phyloP scores from a whole-genome alignment of 805 yeast genomes.

The Spathaspora hagerdaliae region DNA sequence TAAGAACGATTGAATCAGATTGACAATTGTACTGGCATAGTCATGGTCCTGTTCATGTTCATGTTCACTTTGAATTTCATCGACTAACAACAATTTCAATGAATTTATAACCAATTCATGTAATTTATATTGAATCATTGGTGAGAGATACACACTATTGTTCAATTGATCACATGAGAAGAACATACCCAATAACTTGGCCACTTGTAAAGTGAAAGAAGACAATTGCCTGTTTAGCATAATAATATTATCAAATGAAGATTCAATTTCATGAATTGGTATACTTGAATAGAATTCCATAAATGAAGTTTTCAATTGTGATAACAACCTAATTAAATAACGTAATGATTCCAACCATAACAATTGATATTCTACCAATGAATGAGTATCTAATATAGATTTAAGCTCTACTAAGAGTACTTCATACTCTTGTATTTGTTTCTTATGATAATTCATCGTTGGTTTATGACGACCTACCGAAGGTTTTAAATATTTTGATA shows the following conservation, averaged over 20 bases:
- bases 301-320: slow-evolving; percentile 6
- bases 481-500: slow-evolving; percentile 1
- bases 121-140: slow-evolving; percentile 1
- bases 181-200: not conserved
- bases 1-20: slow-evolving; percentile 1
- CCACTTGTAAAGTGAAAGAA: not conserved
- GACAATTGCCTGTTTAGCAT: not conserved
- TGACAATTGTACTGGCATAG: not conserved
- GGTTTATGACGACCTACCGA: not conserved
- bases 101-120: slow-evolving; percentile 6
- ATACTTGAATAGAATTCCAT: slow-evolving; percentile 1
- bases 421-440: slow-evolving; percentile 14
- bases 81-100: slow-evolving; percentile 11
- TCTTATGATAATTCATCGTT: not conserved
- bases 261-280: slow-evolving; percentile 4
- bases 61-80: slow-evolving; percentile 8
- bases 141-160: not conserved
- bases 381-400: slow-evolving; percentile 9
- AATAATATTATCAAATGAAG: not conserved
- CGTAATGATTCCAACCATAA: slow-evolving; percentile 17
- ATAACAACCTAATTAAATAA: slow-evolving; percentile 5
- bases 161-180: not conserved
- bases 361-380: slow-evolving; percentile 10
- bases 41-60: not conserved
- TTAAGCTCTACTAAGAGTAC: slow-evolving; percentile 14